Evolutionary conservation across 176 grass and related monocot genomes (phyloP).

Genomic region (Pharus latifolius): DNA sequence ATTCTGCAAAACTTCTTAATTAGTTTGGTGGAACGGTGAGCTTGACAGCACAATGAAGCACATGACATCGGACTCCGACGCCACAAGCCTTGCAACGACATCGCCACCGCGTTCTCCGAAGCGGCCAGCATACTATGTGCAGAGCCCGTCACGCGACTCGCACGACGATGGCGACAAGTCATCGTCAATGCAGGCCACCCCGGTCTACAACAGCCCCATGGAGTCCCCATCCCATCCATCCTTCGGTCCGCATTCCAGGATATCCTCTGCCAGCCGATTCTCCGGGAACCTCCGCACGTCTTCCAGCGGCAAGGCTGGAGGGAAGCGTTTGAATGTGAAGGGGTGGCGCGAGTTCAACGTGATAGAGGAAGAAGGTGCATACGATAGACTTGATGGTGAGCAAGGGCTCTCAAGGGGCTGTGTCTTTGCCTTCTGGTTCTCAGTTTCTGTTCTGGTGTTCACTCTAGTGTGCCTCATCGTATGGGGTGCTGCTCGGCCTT

Average conservation of each 20-base stretch:
- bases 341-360: slow-evolving; percentile 63
- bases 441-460: slow-evolving; percentile 43
- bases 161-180: slow-evolving; percentile 77
- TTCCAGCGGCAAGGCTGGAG: slow-evolving; percentile 4
- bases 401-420: slow-evolving; percentile 37
- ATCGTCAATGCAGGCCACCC: slow-evolving; percentile 62
- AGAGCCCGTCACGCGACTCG: slow-evolving; percentile 83
- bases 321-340: slow-evolving; percentile 37
- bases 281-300: slow-evolving; percentile 52
- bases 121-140: slow-evolving; percentile 70
- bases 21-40: background rate
- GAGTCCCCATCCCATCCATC: slow-evolving; percentile 79
- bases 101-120: slow-evolving; percentile 70
- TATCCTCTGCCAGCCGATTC: slow-evolving; percentile 76
- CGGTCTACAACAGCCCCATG: slow-evolving; percentile 81
- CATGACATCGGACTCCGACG: slow-evolving; percentile 71
- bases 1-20: background rate
- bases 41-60: slow-evolving; percentile 47
- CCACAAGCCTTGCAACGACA: slow-evolving; percentile 55
- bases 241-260: slow-evolving; percentile 58
- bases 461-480: slow-evolving; percentile 56
- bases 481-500: slow-evolving; percentile 69
- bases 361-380: slow-evolving; percentile 52
- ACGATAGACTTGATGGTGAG: slow-evolving; percentile 35
- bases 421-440: slow-evolving; percentile 35